phyloP scores from a whole-genome alignment of 2,329 filamentous ascomycete species.

The Calonectria naviculata region DNA sequence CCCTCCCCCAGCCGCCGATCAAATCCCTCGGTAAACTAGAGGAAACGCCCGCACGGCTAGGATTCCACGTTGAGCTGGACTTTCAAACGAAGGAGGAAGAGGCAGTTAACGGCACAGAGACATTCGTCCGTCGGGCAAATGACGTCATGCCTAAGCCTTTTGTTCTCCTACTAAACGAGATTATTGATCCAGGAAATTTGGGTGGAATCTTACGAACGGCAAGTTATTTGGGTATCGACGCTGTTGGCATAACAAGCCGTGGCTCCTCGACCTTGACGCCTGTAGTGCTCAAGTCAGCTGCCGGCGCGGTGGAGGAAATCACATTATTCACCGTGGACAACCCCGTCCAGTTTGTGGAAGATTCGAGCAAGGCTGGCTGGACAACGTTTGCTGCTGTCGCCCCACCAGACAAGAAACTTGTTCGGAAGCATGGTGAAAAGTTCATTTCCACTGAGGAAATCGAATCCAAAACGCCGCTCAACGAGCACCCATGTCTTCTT shows the following conservation, averaged over 20 bases:
- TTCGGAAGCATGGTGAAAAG: conserved; percentile 50
- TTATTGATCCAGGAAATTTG: conserved; percentile 89
- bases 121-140: conserved; percentile 54
- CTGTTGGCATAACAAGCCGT: conserved; percentile 79
- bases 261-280: conserved; percentile 81
- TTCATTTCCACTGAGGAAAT: conserved; percentile 62
- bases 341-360: conserved; percentile 75
- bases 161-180: conserved; percentile 78
- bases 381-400: conserved; percentile 81
- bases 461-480: conserved; percentile 63
- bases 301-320: conserved; percentile 86
- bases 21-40: conserved; percentile 64
- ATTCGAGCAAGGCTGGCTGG: conserved; percentile 81
- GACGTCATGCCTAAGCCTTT: conserved; percentile 67
- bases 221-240: conserved; percentile 90
- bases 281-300: conserved; percentile 86
- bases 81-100: conserved; percentile 81
- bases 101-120: conserved; percentile 74
- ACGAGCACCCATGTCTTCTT: conserved; percentile 76
- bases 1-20: conserved; percentile 79
- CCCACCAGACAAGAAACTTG: conserved; percentile 50
- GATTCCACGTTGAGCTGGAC: conserved; percentile 70
- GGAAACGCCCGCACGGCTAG: conserved; percentile 54
- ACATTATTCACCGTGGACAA: conserved; percentile 77
- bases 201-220: conserved; percentile 90